A percentile compares a stretch with the other conserved stretches of the same genome.
phyloP scores from a whole-genome alignment of 2,329 filamentous ascomycete genomes.

The Colletotrichum cordylinicola region DNA sequence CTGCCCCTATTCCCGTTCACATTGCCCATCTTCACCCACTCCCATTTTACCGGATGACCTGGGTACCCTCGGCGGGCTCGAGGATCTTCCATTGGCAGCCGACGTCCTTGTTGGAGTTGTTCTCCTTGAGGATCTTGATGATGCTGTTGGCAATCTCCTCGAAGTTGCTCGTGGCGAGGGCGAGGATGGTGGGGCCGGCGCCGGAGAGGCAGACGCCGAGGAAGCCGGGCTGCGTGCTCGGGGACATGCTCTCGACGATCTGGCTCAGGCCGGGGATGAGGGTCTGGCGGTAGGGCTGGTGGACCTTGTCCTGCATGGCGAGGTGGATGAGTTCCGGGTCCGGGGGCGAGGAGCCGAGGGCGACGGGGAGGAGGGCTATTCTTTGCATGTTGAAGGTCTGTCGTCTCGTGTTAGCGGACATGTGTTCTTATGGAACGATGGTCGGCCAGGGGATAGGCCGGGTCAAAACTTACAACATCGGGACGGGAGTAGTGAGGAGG shows the following conservation, averaged over 20 bases:
- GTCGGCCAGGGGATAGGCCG: accelerated
- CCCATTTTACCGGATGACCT: conserved; percentile 38
- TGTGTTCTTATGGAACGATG: no score
- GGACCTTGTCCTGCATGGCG: conserved; percentile 98
- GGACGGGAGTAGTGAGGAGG: conserved; percentile 79
- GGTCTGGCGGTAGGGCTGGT: conserved; percentile 92
- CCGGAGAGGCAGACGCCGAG: conserved; percentile 95
- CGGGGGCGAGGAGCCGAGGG: conserved; percentile 86
- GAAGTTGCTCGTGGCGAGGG: conserved; percentile 89
- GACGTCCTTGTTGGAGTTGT: conserved; percentile 65
- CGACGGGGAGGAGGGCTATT: conserved; percentile 88
- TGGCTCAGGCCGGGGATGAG: conserved; percentile 92
- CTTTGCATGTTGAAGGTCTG: conserved; percentile 91
- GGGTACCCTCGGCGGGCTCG: conserved; percentile 80
- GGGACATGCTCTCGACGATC: conserved; percentile 90
- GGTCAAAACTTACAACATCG: conserved; percentile 71
- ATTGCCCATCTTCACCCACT: neutral
- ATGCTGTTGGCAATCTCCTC: conserved; percentile 83
- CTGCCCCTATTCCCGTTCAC: neutral
- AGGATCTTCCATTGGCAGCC: conserved; percentile 86
- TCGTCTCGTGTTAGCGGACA: neutral
- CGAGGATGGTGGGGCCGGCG: conserved; percentile 92
- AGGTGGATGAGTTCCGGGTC: conserved; percentile 94
- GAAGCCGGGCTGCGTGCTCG: conserved; percentile 83
- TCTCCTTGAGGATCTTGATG: conserved; percentile 73